Percentiles rank a stretch among this genome's conserved stretches.
Evolutionary conservation across 768 basidiomycete species (phyloP).

Genomic region (Hygrophoropsis aurantiaca): DNA sequence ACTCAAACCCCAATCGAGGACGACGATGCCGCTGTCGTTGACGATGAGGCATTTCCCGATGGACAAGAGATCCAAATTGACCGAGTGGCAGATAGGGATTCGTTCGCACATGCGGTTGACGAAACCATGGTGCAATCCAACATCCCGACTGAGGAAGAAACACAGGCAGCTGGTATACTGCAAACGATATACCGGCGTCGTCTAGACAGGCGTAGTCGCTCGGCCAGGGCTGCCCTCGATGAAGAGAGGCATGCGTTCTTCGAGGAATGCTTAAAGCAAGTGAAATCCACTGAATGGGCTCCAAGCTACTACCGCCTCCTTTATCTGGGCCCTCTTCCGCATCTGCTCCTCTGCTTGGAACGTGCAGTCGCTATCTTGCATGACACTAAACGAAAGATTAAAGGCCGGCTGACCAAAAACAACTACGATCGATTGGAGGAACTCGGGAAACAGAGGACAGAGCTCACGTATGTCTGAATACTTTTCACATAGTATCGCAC

Average conservation of each 20-base stretch:
- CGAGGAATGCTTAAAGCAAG: conserved; percentile 24
- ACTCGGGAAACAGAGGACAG: conserved; percentile 26
- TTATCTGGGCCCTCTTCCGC: conserved; percentile 39
- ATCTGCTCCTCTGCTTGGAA: conserved; percentile 42
- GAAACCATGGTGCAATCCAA: neutral
- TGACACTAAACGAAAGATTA: conserved; percentile 30
- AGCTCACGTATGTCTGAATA: conserved; percentile 29
- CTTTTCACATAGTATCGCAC: neutral
- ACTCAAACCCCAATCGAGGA: conserved; percentile 3
- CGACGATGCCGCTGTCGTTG: conserved; percentile 6
- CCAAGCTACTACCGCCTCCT: conserved; percentile 32
- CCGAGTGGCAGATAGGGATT: neutral
- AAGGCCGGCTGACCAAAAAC: conserved; percentile 25
- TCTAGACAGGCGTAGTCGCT: conserved; percentile 1
- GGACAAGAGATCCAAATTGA: neutral
- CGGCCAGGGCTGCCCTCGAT: conserved; percentile 13
- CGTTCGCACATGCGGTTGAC: too few relatives aligned
- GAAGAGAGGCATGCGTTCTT: conserved; percentile 27
- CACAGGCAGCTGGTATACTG: conserved; percentile 20
- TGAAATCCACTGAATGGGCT: conserved; percentile 27
- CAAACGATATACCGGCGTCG: conserved; percentile 13
- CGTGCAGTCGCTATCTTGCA: conserved; percentile 21
- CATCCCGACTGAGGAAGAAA: conserved; percentile 25
- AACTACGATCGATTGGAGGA: conserved; percentile 36
- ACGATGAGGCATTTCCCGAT: conserved; percentile 10